Percentiles rank a stretch among this genome's conserved stretches.
These are phyloP conservation scores for Aspergillus transmontanensis DNA, from an alignment of 2,329 filamentous ascomycete genomes.

Conservation along the genomic window DNA sequence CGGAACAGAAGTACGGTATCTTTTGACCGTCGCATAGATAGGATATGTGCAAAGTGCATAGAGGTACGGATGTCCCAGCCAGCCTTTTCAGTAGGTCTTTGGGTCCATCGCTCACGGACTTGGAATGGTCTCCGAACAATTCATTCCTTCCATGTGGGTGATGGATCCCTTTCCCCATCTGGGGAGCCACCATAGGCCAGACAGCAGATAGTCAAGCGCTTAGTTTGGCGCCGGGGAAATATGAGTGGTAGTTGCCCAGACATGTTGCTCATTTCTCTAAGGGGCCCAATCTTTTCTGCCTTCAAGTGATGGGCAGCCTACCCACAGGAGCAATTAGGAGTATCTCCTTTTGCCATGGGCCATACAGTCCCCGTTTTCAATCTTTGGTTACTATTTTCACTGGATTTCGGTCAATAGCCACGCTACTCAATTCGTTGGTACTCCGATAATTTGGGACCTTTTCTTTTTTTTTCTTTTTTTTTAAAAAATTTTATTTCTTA, in stretches of 20 bases:
- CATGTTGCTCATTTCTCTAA: slow-evolving; percentile 3
- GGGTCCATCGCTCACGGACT: not conserved
- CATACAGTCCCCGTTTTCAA: not conserved
- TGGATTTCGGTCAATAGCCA: not conserved
- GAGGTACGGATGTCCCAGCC: not conserved
- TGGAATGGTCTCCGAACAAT: slow-evolving; percentile 1
- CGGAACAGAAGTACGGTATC: slow-evolving; percentile 1
- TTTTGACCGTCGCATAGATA: not conserved
- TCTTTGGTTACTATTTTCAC: not conserved
- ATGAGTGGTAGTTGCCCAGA: not conserved
- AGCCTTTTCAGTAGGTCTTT: not conserved
- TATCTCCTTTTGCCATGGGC: not conserved
- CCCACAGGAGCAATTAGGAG: slow-evolving; percentile 3
- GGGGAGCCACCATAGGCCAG: not conserved
- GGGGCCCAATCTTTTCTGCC: not conserved
- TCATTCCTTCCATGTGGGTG: slow-evolving; percentile 1
- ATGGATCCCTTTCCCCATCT: slow-evolving; percentile 2
- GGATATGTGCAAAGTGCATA: not conserved
- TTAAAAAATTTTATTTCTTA: too few relatives aligned
- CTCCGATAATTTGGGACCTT: not conserved
- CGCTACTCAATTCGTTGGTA: not conserved
- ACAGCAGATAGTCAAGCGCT: slow-evolving; percentile 2
- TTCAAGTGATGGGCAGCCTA: slow-evolving; percentile 3
- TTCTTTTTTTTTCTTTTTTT: not conserved
- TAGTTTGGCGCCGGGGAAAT: not conserved